Base-by-base conservation (phyloP, 305 asterid species). In the Fraxinus ornus region DNA sequence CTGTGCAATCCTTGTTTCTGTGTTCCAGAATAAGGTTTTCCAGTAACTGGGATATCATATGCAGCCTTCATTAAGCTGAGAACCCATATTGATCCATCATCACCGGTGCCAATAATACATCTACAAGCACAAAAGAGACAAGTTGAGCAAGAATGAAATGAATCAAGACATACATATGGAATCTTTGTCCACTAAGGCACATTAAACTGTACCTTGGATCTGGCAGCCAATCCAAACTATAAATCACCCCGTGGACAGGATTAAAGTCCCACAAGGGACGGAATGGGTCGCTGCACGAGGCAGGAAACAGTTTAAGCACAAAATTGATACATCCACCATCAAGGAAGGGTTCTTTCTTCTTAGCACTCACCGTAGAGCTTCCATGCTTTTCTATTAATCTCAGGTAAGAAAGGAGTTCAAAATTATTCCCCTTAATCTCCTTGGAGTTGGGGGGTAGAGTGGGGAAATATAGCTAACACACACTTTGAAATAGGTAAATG, bases 81-180 rank as follows among this genome's bases (percentile, higher is more conserved):
- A 60, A 90, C 81, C 95, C 97, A 91, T 60, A 95, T 66, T 21
- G 90, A 82, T 82, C 99, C 99, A 76, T 95, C 98, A 83, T 94
- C 98, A 84, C 88, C 75, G 79, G 92, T 82, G 73, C 93, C 92
- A 83, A 90, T 72, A 75, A 94, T 81, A 71, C 97, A 94, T 83
- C 99, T 95, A 80, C 74, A 86, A 82, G 75, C 83, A 87, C 41
- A 79, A 73, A 84, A 36, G 57, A 21, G 39, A 68, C 39, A 81
- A 75, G 76, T 81, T 78, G 68, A 85, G 80, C 44, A 26, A 52
- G 76, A 4, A 82, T 64, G 71, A 36, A 79, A 74, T 80, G 37
- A 70, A 15, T 24, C 60, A 37, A 8, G 4, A 66, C 49, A 41
- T 32, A 57, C 78, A 77, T 26, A 77, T 44, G 41, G 36, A 36